Percentiles rank a stretch among this genome's conserved stretches.
Evolutionary conservation across 75 land plant species (phyloP).

Genomic region (Adiantum capillusveneris): DNA sequence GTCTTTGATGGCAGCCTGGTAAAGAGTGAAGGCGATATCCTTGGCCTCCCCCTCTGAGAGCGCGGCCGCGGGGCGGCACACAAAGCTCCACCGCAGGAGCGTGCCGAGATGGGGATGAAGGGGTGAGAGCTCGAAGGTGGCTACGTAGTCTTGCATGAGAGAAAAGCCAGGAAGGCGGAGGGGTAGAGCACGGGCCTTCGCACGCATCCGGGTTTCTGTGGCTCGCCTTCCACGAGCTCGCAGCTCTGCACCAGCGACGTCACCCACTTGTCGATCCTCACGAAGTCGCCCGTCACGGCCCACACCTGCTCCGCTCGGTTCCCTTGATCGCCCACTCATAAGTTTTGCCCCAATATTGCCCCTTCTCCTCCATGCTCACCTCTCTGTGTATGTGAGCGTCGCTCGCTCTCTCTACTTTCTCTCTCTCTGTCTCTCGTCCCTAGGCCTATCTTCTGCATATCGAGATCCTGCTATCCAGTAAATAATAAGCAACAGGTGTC

Average conservation of each 20-base stretch:
- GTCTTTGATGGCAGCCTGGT: conserved; percentile 5
- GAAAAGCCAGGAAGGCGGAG: not conserved
- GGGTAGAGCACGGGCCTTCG: not conserved
- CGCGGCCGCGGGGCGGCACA: not conserved
- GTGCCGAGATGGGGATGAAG: not conserved
- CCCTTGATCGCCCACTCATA: not conserved
- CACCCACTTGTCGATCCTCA: not conserved
- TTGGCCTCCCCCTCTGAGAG: not conserved
- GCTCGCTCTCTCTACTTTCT: too few relatives aligned
- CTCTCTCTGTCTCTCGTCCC: too few relatives aligned
- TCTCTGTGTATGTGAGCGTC: too few relatives aligned
- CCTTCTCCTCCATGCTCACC: too few relatives aligned
- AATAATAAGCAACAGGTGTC: too few relatives aligned
- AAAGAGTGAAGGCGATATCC: not conserved
- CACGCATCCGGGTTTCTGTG: not conserved
- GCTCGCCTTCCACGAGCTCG: not conserved
- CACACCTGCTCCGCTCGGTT: not conserved
- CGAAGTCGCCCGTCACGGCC: not conserved
- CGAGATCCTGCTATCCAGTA: too few relatives aligned
- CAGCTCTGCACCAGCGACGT: not conserved
- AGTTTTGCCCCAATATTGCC: not conserved
- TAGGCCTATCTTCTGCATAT: too few relatives aligned
- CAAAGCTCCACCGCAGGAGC: conserved; percentile 3
- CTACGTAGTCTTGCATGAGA: not conserved
- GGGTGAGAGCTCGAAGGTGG: not conserved